Percentiles rank a stretch among this genome's conserved stretches.
These are phyloP conservation scores for Erodium texanum DNA, from an alignment of 441 rosid species.

Conservation along the genomic window DNA sequence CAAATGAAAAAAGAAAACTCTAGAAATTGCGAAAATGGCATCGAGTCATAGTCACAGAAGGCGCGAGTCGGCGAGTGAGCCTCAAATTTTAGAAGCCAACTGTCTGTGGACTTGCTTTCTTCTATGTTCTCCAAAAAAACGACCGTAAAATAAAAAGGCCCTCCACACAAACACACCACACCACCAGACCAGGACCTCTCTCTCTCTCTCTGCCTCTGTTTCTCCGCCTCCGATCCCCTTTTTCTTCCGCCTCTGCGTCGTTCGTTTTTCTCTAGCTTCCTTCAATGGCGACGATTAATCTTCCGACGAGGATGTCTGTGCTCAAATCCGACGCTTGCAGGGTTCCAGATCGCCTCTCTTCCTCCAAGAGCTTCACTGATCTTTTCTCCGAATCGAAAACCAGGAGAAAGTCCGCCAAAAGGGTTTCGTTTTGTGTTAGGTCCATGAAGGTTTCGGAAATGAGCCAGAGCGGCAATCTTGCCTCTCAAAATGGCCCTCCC, in stretches of 20 bases:
- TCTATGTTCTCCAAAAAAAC: slow-evolving; percentile 18
- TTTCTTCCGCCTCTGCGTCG: not conserved
- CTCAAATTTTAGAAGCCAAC: not conserved
- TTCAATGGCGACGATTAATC: slow-evolving; percentile 15
- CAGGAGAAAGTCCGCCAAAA: not conserved
- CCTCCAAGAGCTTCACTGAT: slow-evolving; percentile 16
- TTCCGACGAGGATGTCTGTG: slow-evolving; percentile 16
- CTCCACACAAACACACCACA: not conserved
- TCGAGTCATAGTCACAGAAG: not conserved
- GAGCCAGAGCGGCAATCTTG: slow-evolving; percentile 18
- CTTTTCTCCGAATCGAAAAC: slow-evolving; percentile 5
- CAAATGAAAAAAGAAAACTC: too few species aligned
- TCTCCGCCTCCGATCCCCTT: not conserved
- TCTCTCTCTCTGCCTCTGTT: too few species aligned
- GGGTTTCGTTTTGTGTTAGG: slow-evolving; percentile 24
- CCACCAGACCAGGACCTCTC: too few species aligned
- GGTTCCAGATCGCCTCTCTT: slow-evolving; percentile 14
- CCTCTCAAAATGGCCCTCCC: slow-evolving; percentile 31
- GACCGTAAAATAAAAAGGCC: not conserved
- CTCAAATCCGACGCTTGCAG: slow-evolving; percentile 8
- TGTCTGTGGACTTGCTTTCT: slow-evolving; percentile 2
- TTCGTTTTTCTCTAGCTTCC: not conserved
- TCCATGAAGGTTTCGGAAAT: slow-evolving; percentile 27
- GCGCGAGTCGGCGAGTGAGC: not conserved
- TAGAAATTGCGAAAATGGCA: too few species aligned